Evolutionary conservation across 805 yeast species (phyloP).

Genomic region (Candida qinlingensis): DNA sequence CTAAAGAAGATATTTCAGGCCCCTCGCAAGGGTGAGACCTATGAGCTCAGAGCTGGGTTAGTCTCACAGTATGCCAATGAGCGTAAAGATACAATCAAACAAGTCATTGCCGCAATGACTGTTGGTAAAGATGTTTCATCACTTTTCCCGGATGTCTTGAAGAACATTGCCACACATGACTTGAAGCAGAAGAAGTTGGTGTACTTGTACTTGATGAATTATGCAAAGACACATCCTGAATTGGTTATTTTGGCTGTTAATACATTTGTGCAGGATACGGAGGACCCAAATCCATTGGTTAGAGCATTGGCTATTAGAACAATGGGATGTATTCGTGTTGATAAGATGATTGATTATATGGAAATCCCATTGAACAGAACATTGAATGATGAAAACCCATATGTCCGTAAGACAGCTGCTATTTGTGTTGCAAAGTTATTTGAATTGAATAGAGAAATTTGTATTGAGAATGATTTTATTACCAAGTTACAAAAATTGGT

Average conservation of each 20-base stretch:
- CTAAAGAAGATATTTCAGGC: constrained; percentile 52
- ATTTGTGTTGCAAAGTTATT: constrained; percentile 94
- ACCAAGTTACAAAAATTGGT: constrained; percentile 60
- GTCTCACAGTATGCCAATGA: constrained; percentile 94
- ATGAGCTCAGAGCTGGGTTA: constrained; percentile 81
- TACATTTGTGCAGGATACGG: constrained; percentile 91
- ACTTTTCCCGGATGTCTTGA: constrained; percentile 90
- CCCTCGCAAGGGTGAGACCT: constrained; percentile 74
- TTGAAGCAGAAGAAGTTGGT: constrained; percentile 95
- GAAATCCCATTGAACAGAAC: constrained; percentile 85
- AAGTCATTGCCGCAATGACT: constrained; percentile 98
- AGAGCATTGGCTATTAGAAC: constrained; percentile 96
- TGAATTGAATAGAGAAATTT: constrained; percentile 74
- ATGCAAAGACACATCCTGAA: constrained; percentile 95
- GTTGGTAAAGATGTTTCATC: constrained; percentile 94
- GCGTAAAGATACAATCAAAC: constrained; percentile 92
- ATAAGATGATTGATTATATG: constrained; percentile 91
- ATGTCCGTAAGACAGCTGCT: constrained; percentile 96
- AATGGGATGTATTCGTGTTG: constrained; percentile 97
- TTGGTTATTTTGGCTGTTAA: constrained; percentile 93
- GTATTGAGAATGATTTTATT: constrained; percentile 83
- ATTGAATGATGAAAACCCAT: constrained; percentile 88
- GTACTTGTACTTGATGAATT: constrained; percentile 91
- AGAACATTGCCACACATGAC: constrained; percentile 95
- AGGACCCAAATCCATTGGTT: constrained; percentile 93